Conservation (phyloP, 2,329 filamentous ascomycete species). For the Mollisia scopiformis region DNA sequence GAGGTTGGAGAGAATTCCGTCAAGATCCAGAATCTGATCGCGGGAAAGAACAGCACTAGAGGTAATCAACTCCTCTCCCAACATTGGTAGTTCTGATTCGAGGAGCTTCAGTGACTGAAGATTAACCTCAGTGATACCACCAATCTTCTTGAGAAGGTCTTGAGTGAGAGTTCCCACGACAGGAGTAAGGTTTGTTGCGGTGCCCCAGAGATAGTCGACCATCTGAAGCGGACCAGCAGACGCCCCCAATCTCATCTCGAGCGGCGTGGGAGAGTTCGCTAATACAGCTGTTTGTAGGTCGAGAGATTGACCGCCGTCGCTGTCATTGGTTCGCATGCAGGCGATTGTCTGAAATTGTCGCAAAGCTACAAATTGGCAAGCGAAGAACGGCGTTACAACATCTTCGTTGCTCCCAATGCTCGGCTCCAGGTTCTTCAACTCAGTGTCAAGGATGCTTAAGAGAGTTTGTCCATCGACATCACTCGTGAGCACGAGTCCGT, state of each 20-base stretch:
- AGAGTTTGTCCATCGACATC: slow-evolving; percentile 40
- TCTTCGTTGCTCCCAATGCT: slow-evolving; percentile 46
- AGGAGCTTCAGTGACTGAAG: slow-evolving; percentile 65
- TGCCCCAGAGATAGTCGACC: slow-evolving; percentile 35
- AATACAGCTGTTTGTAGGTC: slow-evolving; percentile 33
- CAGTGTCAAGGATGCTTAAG: slow-evolving; percentile 50
- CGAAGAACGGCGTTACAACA: slow-evolving; percentile 52
- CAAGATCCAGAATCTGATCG: slow-evolving; percentile 51
- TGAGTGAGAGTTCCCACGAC: slow-evolving; percentile 52
- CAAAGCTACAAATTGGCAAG: slow-evolving; percentile 58
- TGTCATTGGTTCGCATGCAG: slow-evolving; percentile 4
- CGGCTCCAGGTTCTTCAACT: slow-evolving; percentile 55
- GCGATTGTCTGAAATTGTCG: slow-evolving; percentile 45
- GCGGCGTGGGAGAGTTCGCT: slow-evolving; percentile 32
- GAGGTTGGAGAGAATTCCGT: slow-evolving; percentile 26
- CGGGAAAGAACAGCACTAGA: slow-evolving; percentile 41
- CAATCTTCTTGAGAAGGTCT: slow-evolving; percentile 58
- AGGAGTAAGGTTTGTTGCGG: slow-evolving; percentile 41
- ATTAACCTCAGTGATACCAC: slow-evolving; percentile 53
- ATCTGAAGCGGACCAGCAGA: slow-evolving; percentile 28
- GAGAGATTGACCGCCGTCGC: background rate
- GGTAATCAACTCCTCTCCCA: slow-evolving; percentile 51
- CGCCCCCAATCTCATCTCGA: slow-evolving; percentile 32
- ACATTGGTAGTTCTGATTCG: slow-evolving; percentile 64
- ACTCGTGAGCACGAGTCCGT: slow-evolving; percentile 54